Evolutionary conservation across 148 eudicot genomes (phyloP).

Genomic region (Rhododendron griersonianum): DNA sequence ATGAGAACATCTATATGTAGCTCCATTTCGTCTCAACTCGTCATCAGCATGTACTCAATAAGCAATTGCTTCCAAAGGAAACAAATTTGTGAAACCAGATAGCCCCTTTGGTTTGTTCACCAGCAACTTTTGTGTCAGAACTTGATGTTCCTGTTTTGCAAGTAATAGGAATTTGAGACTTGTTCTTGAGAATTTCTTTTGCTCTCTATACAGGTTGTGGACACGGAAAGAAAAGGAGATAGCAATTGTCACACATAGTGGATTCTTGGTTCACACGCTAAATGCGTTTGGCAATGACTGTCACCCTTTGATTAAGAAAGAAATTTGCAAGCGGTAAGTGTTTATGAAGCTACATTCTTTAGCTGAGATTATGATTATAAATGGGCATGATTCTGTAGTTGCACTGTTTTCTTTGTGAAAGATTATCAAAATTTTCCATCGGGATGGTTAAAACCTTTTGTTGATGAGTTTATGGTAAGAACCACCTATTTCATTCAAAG

Average conservation of each 20-base stretch:
- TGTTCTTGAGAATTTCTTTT: constrained; percentile 13
- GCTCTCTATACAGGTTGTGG: constrained; percentile 51
- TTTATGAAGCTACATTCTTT: neutral
- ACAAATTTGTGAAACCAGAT: neutral
- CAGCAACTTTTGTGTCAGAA: neutral
- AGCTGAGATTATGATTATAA: neutral
- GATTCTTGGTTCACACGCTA: constrained; percentile 77
- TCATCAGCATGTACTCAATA: neutral
- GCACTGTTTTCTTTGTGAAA: neutral
- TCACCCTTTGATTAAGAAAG: constrained; percentile 64
- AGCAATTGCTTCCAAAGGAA: neutral
- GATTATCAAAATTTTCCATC: neutral
- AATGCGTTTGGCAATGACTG: constrained; percentile 60
- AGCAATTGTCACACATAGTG: constrained; percentile 93
- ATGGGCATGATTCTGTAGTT: neutral
- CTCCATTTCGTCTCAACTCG: neutral
- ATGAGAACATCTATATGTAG: neutral
- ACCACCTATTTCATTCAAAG: neutral
- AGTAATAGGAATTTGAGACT: neutral
- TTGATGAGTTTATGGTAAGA: neutral
- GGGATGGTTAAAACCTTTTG: neutral
- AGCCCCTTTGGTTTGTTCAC: neutral
- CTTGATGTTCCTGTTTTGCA: neutral
- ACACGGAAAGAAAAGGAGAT: constrained; percentile 87
- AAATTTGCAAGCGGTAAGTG: constrained; percentile 70